Base-by-base conservation (phyloP, 2,329 filamentous ascomycete genomes). In the Scedosporium aurantiacum region DNA sequence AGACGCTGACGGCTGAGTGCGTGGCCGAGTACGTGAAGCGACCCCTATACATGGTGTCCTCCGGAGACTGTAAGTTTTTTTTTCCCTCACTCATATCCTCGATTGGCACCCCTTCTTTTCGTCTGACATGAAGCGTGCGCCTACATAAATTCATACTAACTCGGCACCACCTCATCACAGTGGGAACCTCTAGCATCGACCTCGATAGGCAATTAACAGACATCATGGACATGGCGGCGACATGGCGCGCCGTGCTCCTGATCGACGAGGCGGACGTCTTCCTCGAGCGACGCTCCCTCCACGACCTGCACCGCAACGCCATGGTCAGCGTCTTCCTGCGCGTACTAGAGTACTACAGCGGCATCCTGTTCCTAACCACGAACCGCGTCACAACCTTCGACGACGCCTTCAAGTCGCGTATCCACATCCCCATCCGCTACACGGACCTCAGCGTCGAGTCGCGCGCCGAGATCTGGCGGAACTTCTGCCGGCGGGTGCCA, bases 361-460 rank as follows among this genome's bases (percentile, higher is more conserved):
- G 76, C 1, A 73, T 78, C 57, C 65, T 78, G 0, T 75, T 75
- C 64, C 68, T 79, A 4, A 79, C 76, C 0, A 79, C 76, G 10
- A 79, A 79, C 65, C 72, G 75, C 1, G 72, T 78, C 1, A 74
- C 86, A 76, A 92, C 89, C 0, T 95, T 96, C 68, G 91, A 96
- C 67, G 90, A 95, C 64, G 91, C 91, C 0, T 96, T 96, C 78
- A 89, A 94, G 70, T 90, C 85, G 8, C 84, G 91, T 25, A 95
- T 95, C 64, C 90, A 96, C 71, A 86, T 96, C 67, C 89, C 90
- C 0, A 77, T 96, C 6, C 81, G 88, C 27, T 96, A 96, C 72
- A 88, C 89, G 41, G 85, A 88, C 58, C 79, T 96, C 8, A 85
- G 85, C 45, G 72, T 75, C 4, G 87, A 87, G 67, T 90, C 91